Conservation (phyloP, 768 basidiomycete species). For the Hericium coralloides region DNA sequence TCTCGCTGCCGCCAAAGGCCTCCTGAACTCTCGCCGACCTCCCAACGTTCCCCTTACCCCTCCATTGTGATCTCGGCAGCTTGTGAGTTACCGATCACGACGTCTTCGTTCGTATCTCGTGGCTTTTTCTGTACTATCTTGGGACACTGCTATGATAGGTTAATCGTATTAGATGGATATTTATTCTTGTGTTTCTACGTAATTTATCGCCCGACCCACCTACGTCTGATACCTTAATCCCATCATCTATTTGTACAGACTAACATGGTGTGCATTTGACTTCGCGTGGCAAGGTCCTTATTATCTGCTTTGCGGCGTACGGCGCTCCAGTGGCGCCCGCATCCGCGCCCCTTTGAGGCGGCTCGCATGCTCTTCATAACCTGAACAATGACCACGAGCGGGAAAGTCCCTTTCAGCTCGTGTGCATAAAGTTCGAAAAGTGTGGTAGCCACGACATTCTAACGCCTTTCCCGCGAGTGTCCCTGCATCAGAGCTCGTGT, state of each 20-base stretch:
- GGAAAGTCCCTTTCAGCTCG: not conserved
- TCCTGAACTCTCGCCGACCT: conserved; percentile 52
- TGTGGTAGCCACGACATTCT: too few species aligned
- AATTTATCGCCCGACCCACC: not conserved
- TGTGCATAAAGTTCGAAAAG: too few species aligned
- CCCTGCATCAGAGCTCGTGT: not conserved
- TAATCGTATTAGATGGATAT: not conserved
- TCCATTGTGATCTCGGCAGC: not conserved
- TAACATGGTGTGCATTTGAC: not conserved
- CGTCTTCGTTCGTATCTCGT: not conserved
- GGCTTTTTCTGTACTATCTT: not conserved
- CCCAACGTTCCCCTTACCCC: not conserved
- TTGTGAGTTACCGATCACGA: too few species aligned
- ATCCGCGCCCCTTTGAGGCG: not conserved
- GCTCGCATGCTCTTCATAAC: not conserved
- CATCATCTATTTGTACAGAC: too few species aligned
- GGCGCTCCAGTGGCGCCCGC: not conserved
- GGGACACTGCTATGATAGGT: not conserved
- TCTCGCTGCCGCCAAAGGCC: conserved; percentile 84
- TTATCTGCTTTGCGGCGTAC: not conserved
- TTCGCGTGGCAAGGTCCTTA: not conserved
- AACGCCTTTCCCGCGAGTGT: too few species aligned
- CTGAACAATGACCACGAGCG: not conserved
- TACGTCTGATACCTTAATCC: too few species aligned
- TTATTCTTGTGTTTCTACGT: not conserved